Percentiles rank a stretch among this genome's conserved stretches.
Evolutionary conservation across 1,139 yeast genomes (phyloP).

Genomic region (Taphrina deformans): DNA sequence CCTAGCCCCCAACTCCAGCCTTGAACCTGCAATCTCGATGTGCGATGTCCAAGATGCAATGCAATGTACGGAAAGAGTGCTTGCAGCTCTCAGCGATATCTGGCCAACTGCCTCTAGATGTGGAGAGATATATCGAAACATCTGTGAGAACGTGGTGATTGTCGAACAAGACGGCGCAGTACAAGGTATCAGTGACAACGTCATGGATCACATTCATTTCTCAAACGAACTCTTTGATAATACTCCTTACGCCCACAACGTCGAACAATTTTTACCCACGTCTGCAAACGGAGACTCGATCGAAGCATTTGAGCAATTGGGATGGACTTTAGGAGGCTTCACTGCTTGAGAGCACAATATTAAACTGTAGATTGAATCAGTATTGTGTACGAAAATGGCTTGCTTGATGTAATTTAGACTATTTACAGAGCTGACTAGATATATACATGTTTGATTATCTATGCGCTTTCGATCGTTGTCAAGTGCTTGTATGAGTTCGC

Average conservation of each 20-base stretch:
- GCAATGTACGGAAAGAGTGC: slow-evolving; percentile 29
- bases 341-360: neutral
- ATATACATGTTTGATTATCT: too few relatives aligned
- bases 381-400: too few relatives aligned
- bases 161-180: slow-evolving; percentile 13
- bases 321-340: slow-evolving; percentile 27
- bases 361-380: too few relatives aligned
- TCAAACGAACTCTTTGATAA: slow-evolving; percentile 1
- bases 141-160: slow-evolving; percentile 20
- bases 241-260: neutral
- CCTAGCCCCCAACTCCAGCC: slow-evolving; percentile 29
- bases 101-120: slow-evolving; percentile 38
- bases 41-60: slow-evolving; percentile 33
- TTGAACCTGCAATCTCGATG: slow-evolving; percentile 24
- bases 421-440: too few relatives aligned
- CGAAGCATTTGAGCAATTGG: slow-evolving; percentile 26
- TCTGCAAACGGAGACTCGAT: neutral
- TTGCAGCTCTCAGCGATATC: slow-evolving; percentile 36
- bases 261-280: neutral
- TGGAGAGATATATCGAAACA: slow-evolving; percentile 3
- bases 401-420: too few relatives aligned
- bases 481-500: too few relatives aligned
- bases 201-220: slow-evolving; percentile 18
- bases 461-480: too few relatives aligned
- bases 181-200: slow-evolving; percentile 17